Conservation (phyloP, 2,329 filamentous ascomycete species). For the Ascosphaera pollenicola region DNA sequence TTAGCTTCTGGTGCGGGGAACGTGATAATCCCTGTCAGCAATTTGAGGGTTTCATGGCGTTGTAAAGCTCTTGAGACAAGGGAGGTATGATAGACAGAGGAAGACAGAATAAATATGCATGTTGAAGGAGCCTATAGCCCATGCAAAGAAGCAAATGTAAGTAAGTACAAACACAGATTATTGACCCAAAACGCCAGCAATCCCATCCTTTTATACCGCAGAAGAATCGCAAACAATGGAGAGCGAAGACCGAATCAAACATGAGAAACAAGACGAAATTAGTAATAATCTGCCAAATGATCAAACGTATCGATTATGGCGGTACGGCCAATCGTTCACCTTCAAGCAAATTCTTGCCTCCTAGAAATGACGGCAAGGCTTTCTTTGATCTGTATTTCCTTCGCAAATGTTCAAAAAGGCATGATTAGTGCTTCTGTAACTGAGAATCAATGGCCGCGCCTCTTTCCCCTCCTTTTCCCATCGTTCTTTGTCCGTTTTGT, state of each 20-base stretch:
- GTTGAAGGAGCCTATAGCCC: background rate
- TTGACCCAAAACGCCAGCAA: too few relatives aligned
- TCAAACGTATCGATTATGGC: conserved; percentile 16
- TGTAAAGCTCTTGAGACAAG: too few relatives aligned
- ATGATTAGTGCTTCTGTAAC: background rate
- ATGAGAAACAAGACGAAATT: too few relatives aligned
- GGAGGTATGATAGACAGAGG: background rate
- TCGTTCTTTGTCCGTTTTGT: conserved; percentile 15
- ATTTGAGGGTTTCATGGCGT: too few relatives aligned
- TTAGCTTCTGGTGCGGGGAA: too few relatives aligned
- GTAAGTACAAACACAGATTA: conserved; percentile 1
- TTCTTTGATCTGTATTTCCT: background rate
- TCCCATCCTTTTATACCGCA: too few relatives aligned
- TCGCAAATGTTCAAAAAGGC: background rate
- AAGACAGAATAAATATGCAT: background rate
- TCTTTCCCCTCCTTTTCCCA: conserved; percentile 12
- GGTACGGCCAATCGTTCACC: conserved; percentile 28
- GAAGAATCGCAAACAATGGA: too few relatives aligned
- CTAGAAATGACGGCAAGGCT: conserved; percentile 30
- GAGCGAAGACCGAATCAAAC: too few relatives aligned
- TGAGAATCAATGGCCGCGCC: conserved; percentile 13
- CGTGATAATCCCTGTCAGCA: too few relatives aligned
- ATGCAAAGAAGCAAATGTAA: background rate
- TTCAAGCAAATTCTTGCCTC: conserved; percentile 30
- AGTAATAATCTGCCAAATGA: too few relatives aligned